Conservation (phyloP, 352 stramenopile genomes). For the Phytophthora hibernalis region DNA sequence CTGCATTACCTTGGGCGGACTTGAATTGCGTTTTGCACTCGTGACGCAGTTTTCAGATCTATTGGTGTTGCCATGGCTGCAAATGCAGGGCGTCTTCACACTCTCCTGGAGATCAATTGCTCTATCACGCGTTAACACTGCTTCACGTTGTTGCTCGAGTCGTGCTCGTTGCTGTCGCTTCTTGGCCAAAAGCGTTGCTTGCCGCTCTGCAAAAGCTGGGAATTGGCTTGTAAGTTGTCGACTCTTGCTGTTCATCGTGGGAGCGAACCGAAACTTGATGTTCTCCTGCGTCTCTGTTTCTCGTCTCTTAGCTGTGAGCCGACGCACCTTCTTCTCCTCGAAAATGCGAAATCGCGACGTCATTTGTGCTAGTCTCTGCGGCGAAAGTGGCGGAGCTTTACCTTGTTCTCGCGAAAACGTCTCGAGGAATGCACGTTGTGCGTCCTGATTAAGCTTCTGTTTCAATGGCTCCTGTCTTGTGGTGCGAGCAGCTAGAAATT, state of each 20-base stretch:
- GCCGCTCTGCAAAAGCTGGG: slow-evolving; percentile 51
- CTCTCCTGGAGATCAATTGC: slow-evolving; percentile 42
- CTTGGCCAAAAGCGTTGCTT: slow-evolving; percentile 30
- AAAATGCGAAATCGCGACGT: slow-evolving; percentile 46
- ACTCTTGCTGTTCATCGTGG: slow-evolving; percentile 49
- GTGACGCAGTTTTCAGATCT: slow-evolving; percentile 24
- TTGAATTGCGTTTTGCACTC: slow-evolving; percentile 9
- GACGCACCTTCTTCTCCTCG: slow-evolving; percentile 44
- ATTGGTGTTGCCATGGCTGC: slow-evolving; percentile 40
- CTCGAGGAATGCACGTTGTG: slow-evolving; percentile 14
- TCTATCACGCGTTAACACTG: slow-evolving; percentile 29
- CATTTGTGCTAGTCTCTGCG: slow-evolving; percentile 42
- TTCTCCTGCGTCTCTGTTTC: slow-evolving; percentile 44
- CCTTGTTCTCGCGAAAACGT: slow-evolving; percentile 20
- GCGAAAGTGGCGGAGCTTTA: slow-evolving; percentile 34
- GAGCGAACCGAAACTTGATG: slow-evolving; percentile 34
- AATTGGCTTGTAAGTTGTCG: slow-evolving; percentile 44
- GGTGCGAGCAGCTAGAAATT: slow-evolving; percentile 16
- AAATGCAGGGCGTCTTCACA: slow-evolving; percentile 55
- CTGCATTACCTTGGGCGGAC: slow-evolving; percentile 22
- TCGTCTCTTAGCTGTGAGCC: slow-evolving; percentile 39
- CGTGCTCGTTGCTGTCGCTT: slow-evolving; percentile 39
- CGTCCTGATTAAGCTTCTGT: slow-evolving; percentile 14
- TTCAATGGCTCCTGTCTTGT: slow-evolving; percentile 11
- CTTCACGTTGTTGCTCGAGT: slow-evolving; percentile 33